Evolutionary conservation across 2,329 filamentous ascomycete species (phyloP), one percentile per base, ranked within the genome.

Genomic region (Chlorencoelia australis): DNA sequence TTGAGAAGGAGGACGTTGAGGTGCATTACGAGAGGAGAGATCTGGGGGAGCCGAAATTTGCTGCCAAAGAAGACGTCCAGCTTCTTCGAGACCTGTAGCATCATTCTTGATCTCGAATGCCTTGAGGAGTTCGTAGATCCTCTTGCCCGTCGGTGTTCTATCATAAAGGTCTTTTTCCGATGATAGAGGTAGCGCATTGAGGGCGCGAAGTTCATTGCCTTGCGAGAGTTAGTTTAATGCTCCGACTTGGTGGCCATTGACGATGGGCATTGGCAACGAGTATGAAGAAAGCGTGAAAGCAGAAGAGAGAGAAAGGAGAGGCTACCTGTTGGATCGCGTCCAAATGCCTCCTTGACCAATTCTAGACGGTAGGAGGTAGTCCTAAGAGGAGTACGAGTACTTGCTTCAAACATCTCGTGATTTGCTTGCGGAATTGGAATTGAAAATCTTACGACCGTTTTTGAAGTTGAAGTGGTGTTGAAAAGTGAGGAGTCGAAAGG

Each of bases 1-100:
- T n/a, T n/a, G n/a, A n/a, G n/a, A n/a, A n/a, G n/a, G n/a, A n/a
- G n/a, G n/a, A n/a, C n/a, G n/a, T n/a, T n/a, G n/a, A n/a, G n/a
- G n/a, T n/a, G n/a, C n/a, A n/a, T n/a, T n/a, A n/a, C n/a, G n/a
- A n/a, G n/a, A n/a, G n/a, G n/a, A n/a, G 30, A 24, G 30, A 30
- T 21, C 15, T 10, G 24, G 37, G 10, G 15, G 3, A 1, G 18
- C 19, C 9, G 29, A 35, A 10, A 33, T 20, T 15, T 41, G 37
- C n/a, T 15, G 13, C 40, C 40, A 45, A 3, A 45, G 21, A 3
- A 45, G 13, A 9, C 18, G 22, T 3, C 43, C 40, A 9, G 43
- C 40, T 39, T 45, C 40, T 25, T 45, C 37, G 2, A 45, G 32
- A 7, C 33, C 24, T 13, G 29, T 37, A 8, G 43, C 31, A 18